Percentiles rank a stretch among this genome's conserved stretches.
These are phyloP conservation scores for Talaromyces sp. DNA, from an alignment of 2,329 filamentous ascomycete genomes.

Conservation along the genomic window DNA sequence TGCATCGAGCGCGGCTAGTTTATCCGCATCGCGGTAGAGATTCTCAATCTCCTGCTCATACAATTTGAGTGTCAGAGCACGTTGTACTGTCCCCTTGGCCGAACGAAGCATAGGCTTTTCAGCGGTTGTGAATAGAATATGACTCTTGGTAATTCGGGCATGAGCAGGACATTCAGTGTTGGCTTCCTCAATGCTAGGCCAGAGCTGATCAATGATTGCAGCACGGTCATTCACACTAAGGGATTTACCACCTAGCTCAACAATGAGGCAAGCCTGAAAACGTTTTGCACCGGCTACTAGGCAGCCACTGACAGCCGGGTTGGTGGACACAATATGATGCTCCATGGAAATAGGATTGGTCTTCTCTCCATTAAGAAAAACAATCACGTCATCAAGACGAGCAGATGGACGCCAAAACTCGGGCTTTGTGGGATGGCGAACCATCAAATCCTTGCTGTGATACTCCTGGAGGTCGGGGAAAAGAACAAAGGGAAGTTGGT, in stretches of 20 bases:
- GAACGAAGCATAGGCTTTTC: neutral
- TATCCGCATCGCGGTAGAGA: neutral
- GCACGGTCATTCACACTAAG: slow-evolving; percentile 10
- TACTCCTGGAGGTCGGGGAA: slow-evolving; percentile 37
- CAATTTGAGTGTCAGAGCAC: neutral
- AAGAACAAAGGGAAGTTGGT: slow-evolving; percentile 32
- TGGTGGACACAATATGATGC: slow-evolving; percentile 18
- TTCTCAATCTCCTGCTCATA: neutral
- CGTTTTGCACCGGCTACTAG: slow-evolving; percentile 26
- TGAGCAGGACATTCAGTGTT: slow-evolving; percentile 22
- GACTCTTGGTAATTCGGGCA: slow-evolving; percentile 20
- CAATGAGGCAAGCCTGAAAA: slow-evolving; percentile 29
- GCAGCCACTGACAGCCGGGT: slow-evolving; percentile 10
- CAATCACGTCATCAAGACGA: slow-evolving; percentile 25
- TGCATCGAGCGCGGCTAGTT: neutral
- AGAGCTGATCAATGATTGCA: slow-evolving; percentile 28
- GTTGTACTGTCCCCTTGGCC: slow-evolving; percentile 1
- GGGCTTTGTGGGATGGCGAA: slow-evolving; percentile 25
- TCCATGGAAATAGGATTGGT: slow-evolving; percentile 26
- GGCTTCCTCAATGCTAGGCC: slow-evolving; percentile 34
- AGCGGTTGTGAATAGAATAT: slow-evolving; percentile 6
- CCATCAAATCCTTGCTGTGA: slow-evolving; percentile 40
- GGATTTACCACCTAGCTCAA: slow-evolving; percentile 16
- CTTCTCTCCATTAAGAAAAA: slow-evolving; percentile 25
- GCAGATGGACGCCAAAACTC: slow-evolving; percentile 23